phyloP scores from a whole-genome alignment of 495 filamentous ascomycete species.

The Penicillium desertorum region DNA sequence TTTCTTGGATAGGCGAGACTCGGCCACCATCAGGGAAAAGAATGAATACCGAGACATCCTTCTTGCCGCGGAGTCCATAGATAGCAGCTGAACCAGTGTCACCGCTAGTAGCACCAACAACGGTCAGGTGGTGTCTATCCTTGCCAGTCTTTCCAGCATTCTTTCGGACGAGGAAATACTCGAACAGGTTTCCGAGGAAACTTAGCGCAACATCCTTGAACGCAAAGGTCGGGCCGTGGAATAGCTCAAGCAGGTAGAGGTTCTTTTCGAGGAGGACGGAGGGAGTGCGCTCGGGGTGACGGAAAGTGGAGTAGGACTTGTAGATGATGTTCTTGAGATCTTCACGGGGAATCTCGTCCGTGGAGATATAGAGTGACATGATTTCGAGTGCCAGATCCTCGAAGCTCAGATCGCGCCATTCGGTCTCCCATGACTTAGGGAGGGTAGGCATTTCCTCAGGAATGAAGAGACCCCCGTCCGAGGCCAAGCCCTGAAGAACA shows the following conservation, averaged over 20 bases:
- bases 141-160: constrained; percentile 71
- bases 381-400: constrained; percentile 68
- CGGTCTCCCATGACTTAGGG: constrained; percentile 26
- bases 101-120: constrained; percentile 88
- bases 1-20: constrained; percentile 77
- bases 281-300: constrained; percentile 55
- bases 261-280: constrained; percentile 67
- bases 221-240: constrained; percentile 94
- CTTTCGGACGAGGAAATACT: constrained; percentile 85
- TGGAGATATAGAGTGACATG: constrained; percentile 77
- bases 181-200: constrained; percentile 91
- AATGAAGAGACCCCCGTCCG: constrained; percentile 87
- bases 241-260: constrained; percentile 86
- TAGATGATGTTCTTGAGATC: constrained; percentile 81
- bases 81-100: constrained; percentile 96
- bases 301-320: constrained; percentile 83
- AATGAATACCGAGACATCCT: constrained; percentile 91
- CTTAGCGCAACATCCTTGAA: constrained; percentile 89
- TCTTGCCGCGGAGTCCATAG: constrained; percentile 95
- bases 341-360: constrained; percentile 71
- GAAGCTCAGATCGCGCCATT: constrained; percentile 76
- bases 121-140: constrained; percentile 81
- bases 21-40: constrained; percentile 79
- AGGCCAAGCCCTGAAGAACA: constrained; percentile 85
- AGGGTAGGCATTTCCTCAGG: constrained; percentile 73